phyloP scores from a whole-genome alignment of 179 eudicot species.

The Spinacia oleracea region DNA sequence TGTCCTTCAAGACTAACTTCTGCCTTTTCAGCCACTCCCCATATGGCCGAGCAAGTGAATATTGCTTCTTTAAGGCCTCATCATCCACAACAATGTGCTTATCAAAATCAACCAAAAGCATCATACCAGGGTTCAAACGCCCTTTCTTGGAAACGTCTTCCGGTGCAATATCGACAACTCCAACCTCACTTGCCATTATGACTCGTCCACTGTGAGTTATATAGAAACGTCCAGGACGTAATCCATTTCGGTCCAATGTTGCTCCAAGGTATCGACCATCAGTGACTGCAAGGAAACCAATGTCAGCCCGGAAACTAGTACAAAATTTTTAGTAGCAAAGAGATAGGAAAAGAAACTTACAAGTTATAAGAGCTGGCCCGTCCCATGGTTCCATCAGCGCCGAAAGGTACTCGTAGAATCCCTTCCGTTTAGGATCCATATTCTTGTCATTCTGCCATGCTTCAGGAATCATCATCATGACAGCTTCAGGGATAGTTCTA shows the following conservation, averaged over 20 bases:
- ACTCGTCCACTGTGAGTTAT: constrained; percentile 94
- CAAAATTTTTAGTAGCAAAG: not conserved
- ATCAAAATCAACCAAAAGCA: constrained; percentile 98
- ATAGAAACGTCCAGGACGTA: constrained; percentile 97
- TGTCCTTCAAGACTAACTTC: constrained; percentile 74
- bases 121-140: constrained; percentile 98
- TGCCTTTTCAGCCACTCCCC: constrained; percentile 92
- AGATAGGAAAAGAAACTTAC: constrained; percentile 35
- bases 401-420: constrained; percentile 85
- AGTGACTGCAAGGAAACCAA: constrained; percentile 68
- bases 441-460: constrained; percentile 99
- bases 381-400: constrained; percentile 99
- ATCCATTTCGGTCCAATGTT: constrained; percentile 92
- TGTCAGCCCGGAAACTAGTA: constrained; percentile 19
- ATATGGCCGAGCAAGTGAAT: constrained; percentile 85
- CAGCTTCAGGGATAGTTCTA: constrained; percentile 96
- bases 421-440: constrained; percentile 85
- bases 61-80: constrained; percentile 89
- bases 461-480: constrained; percentile 99
- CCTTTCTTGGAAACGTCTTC: constrained; percentile 93
- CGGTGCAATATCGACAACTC: constrained; percentile 91
- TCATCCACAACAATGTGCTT: constrained; percentile 95
- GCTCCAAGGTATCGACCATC: constrained; percentile 99
- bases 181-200: constrained; percentile 99
- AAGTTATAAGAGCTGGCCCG: constrained; percentile 98